Evolutionary conservation across 1,139 yeast genomes (phyloP), one percentile per base, ranked within the genome.

Genomic region (Lodderomyces orthopsilosis): DNA sequence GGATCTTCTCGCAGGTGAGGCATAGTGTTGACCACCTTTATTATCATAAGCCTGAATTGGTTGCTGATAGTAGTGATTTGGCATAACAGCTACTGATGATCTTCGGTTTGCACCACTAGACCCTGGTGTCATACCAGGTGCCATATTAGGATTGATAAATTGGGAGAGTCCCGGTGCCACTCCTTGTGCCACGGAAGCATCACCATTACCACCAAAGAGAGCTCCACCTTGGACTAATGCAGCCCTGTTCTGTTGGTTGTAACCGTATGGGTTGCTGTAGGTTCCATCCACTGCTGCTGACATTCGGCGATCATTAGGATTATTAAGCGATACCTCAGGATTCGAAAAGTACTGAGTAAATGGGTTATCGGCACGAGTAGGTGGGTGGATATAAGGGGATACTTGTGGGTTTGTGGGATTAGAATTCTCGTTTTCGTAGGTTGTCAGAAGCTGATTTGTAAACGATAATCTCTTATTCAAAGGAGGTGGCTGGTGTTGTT

Each of bases 371-470:
- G 71, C 77, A 40, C 79, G 60, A 0, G 76, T 67, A 3, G 78
- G 79, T 8, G 78, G 77, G 39, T 69, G 69, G 18, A 70, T 60
- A 45, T 58, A 64, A 12, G 70, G 72, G 1, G 67, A 64, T 1
- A 53, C 56, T 13, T 37, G 36, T 12, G 35, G 35, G 13, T 38
- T 41, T 18, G 37, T 33, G 32, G 21, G 14, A 21, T 35, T 38
- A 6, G 24, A 15, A 39, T 52, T 57, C 19, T 63, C 70, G 44
- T 68, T 57, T 55, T 78, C 83, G 53, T 74, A 77, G 1, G 83
- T 78, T 2, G 76, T 70, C 23, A 82, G 81, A 15, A 77, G 61
- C 46, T 70, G 75, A 51, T 69, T 71, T 13, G 76, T 69, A 48
- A 70, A 72, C 45, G 63, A 66, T 59, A 53, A 69, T 52, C 70